Evolutionary conservation across 2,329 filamentous ascomycete genomes (phyloP).

Genomic region (Claviceps africana): DNA sequence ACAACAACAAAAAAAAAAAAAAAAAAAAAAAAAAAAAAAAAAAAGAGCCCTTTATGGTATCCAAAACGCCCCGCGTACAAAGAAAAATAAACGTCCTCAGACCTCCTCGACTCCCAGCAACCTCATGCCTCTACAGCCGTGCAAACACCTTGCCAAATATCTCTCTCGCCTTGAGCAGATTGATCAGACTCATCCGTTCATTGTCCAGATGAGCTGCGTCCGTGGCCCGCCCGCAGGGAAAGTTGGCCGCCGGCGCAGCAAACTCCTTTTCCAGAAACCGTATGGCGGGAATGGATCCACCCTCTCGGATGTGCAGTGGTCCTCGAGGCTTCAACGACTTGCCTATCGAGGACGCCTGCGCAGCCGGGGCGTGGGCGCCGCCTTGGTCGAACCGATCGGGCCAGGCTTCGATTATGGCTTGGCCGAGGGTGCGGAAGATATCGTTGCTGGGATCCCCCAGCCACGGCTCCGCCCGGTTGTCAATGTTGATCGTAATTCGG

Average conservation of each 20-base stretch:
- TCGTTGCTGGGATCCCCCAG: constrained; percentile 81
- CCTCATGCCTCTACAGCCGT: constrained; percentile 31
- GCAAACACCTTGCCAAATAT: constrained; percentile 81
- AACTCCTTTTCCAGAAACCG: constrained; percentile 93
- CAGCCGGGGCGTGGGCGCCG: constrained; percentile 2
- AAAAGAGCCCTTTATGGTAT: neutral
- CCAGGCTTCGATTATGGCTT: constrained; percentile 78
- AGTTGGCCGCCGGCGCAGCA: constrained; percentile 72
- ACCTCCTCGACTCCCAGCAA: neutral
- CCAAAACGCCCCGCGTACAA: neutral
- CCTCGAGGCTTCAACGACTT: constrained; percentile 29
- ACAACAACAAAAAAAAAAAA: neutral
- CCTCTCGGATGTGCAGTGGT: constrained; percentile 88
- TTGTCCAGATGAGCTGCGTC: constrained; percentile 92
- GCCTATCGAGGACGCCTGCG: constrained; percentile 1
- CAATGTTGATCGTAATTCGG: constrained; percentile 64
- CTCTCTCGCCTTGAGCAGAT: constrained; percentile 79
- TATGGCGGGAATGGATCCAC: constrained; percentile 88
- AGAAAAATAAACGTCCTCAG: neutral
- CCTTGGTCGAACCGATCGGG: constrained; percentile 35
- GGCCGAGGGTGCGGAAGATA: constrained; percentile 78
- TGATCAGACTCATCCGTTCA: constrained; percentile 75
- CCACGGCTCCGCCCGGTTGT: constrained; percentile 93
- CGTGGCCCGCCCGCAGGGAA: constrained; percentile 89
- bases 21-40: neutral